Evolutionary conservation across 2,329 filamentous ascomycete genomes (phyloP), one percentile per base, ranked within the genome.

Genomic region (Aspergillus sp.): DNA sequence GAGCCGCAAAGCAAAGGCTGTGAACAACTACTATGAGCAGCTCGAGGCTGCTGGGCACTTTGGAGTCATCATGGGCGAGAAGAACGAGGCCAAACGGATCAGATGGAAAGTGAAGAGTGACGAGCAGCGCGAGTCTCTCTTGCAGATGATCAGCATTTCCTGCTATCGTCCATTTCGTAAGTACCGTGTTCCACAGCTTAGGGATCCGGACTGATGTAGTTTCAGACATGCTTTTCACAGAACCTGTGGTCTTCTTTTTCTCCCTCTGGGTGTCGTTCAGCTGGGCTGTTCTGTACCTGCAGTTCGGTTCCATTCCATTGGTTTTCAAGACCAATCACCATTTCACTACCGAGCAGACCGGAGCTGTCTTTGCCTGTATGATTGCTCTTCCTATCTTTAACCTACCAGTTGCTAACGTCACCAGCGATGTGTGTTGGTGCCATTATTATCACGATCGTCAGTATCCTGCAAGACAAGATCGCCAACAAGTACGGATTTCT

Each of bases 251-350:
- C 2, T 81, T 82, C 10, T 84, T 87, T 79, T 97, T 97, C 79
- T 92, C 89, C 0, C 81, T 96, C 0, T 97, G 93, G 93, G 89
- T 92, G 0, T 84, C 91, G 0, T 97, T 97, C 74, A 88, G 88
- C 19, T 97, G 93, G 93, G 92, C 90, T 0, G 85, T 96, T 0
- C 84, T 97, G 0, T 97, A 96, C 74, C 80, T 96, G 17, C 91
- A 90, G 11, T 94, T 96, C 67, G 86, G 86, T 13, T 89, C 91
- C 1, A 86, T 96, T 5, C 91, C 92, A 0, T 83, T 95, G 3
- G 87, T 96, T 23, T 96, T 95, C 75, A 70, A 80, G 21, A 83
- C 80, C 5, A 87, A 86, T 48, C 87, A 94, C 71, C 77, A 80
- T 65, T 94, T 96, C 78, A 83, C 82, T 61, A 77, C 88, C 38